Conservation (phyloP, 495 filamentous ascomycete genomes). For the Xylaria acuta region DNA sequence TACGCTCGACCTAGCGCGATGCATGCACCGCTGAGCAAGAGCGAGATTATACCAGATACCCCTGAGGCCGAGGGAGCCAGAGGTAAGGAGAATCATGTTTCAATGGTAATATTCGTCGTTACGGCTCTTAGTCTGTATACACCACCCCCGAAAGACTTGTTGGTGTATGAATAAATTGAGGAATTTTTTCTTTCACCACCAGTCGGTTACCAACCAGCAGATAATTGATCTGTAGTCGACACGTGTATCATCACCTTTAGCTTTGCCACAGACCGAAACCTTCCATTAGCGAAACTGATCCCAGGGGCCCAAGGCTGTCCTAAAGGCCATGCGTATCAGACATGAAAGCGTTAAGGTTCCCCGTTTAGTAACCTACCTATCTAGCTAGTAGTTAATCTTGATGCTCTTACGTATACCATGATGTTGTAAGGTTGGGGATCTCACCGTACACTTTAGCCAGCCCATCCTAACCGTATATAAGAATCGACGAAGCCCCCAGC, state of each 20-base stretch:
- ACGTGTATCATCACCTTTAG: neutral
- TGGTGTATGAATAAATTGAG: no score
- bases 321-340: neutral
- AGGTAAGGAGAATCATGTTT: neutral
- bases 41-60: neutral
- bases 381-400: neutral
- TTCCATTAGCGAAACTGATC: neutral
- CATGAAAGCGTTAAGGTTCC: neutral
- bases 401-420: neutral
- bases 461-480: neutral
- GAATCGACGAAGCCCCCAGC: neutral
- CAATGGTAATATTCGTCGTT: neutral
- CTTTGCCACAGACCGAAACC: neutral
- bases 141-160: neutral
- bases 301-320: neutral
- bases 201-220: neutral
- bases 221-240: neutral
- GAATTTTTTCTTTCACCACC: no score
- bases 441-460: neutral
- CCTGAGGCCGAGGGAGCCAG: neutral
- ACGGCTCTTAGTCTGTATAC: neutral
- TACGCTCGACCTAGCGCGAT: neutral
- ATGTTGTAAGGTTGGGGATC: neutral
- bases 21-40: neutral
- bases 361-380: neutral